Evolutionary conservation across 1,139 yeast genomes (phyloP).

Genomic region (Zygosaccharomyces sapae): DNA sequence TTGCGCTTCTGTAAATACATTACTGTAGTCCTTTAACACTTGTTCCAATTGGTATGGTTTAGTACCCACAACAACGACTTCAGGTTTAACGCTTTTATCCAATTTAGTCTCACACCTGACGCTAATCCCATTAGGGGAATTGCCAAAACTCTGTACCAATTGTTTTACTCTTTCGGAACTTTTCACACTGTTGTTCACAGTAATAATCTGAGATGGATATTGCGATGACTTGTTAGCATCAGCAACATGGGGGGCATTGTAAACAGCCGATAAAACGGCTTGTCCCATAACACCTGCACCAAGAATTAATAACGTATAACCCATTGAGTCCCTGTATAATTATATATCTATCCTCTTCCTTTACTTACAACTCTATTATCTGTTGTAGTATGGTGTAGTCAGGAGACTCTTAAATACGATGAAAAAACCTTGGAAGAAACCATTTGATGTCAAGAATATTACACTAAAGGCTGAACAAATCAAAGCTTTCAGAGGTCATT

Average conservation of each 20-base stretch:
- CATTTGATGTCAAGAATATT: neutral
- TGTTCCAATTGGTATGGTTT: conserved; percentile 76
- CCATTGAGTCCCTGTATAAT: conserved; percentile 16
- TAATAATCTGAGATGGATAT: conserved; percentile 63
- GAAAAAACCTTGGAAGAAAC: conserved; percentile 1
- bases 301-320: conserved; percentile 63
- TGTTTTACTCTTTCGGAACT: conserved; percentile 45
- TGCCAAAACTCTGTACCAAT: conserved; percentile 42
- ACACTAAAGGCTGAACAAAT: neutral
- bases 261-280: conserved; percentile 84
- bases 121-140: conserved; percentile 39
- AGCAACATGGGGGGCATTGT: conserved; percentile 40
- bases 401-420: conserved; percentile 2
- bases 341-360: neutral
- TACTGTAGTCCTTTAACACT: conserved; percentile 46
- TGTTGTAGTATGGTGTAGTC: neutral
- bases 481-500: neutral
- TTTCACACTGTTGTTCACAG: conserved; percentile 62
- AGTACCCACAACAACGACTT: conserved; percentile 74
- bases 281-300: conserved; percentile 98
- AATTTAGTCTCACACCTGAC: conserved; percentile 54
- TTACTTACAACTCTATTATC: neutral
- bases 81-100: conserved; percentile 58
- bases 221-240: conserved; percentile 37
- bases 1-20: conserved; percentile 46